Evolutionary conservation across 2,329 filamentous ascomycete species (phyloP).

Genomic region (Exophiala sp.): DNA sequence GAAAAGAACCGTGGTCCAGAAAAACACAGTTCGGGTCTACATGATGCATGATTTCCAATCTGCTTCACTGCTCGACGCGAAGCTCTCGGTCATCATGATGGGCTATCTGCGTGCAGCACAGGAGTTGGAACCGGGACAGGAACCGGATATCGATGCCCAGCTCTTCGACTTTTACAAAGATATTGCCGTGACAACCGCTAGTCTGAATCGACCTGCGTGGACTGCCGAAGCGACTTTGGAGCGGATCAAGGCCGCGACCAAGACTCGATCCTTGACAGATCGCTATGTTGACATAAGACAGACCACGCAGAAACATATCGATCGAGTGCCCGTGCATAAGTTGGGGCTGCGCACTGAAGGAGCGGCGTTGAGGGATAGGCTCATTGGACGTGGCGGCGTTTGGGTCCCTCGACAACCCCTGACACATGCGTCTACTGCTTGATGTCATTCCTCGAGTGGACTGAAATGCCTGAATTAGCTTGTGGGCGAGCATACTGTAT

Average conservation of each 20-base stretch:
- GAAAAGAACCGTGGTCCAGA: conserved; percentile 43
- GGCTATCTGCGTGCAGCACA: conserved; percentile 50
- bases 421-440: conserved; percentile 4
- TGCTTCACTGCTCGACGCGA: conserved; percentile 39
- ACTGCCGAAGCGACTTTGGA: conserved; percentile 30
- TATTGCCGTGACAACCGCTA: conserved; percentile 33
- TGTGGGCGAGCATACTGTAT: too few species aligned
- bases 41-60: conserved; percentile 49
- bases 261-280: conserved; percentile 40
- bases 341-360: conserved; percentile 51
- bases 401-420: conserved; percentile 21
- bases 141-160: conserved; percentile 34
- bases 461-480: too few species aligned
- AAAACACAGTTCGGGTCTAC: conserved; percentile 50
- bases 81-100: conserved; percentile 54
- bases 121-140: conserved; percentile 34
- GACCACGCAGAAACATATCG: conserved; percentile 50
- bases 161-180: conserved; percentile 38
- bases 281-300: conserved; percentile 46
- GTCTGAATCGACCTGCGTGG: conserved; percentile 40
- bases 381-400: conserved; percentile 27
- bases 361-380: conserved; percentile 21
- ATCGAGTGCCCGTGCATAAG: conserved; percentile 54
- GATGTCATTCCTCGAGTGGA: not conserved
- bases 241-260: conserved; percentile 35